phyloP scores from a whole-genome alignment of 257 asterid genomes.

The Parsonsia alboflavescens region DNA sequence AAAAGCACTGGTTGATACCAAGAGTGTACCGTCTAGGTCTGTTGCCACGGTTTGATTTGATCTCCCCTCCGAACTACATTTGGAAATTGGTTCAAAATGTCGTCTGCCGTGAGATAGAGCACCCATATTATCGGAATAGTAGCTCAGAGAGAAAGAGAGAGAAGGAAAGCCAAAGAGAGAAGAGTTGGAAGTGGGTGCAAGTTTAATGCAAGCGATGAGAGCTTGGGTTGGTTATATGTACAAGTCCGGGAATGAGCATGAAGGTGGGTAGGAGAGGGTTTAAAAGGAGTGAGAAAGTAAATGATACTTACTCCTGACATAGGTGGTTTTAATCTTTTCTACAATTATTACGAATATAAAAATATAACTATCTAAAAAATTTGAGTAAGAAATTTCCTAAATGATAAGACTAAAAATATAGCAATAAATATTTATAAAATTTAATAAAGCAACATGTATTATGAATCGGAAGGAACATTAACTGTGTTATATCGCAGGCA shows the following conservation, averaged over 20 bases:
- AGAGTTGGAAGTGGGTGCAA: neutral
- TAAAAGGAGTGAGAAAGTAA: constrained; percentile 43
- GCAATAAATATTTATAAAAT: too few species aligned
- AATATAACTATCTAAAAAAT: too few species aligned
- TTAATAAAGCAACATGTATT: too few species aligned
- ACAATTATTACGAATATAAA: too few species aligned
- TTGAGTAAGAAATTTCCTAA: too few species aligned
- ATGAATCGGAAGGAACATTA: too few species aligned
- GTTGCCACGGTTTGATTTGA: constrained; percentile 67
- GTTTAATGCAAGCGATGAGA: neutral
- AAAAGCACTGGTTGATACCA: constrained; percentile 52
- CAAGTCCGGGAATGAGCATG: neutral
- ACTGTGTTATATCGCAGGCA: too few species aligned
- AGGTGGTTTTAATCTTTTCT: too few species aligned
- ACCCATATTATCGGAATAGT: constrained; percentile 32
- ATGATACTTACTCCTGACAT: too few species aligned
- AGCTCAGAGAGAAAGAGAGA: neutral
- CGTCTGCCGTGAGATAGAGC: constrained; percentile 19
- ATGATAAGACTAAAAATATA: too few species aligned
- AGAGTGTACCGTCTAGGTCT: constrained; percentile 79
- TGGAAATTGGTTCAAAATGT: constrained; percentile 47
- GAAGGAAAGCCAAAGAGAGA: neutral
- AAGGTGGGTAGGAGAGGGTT: constrained; percentile 33
- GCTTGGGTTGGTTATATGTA: neutral
- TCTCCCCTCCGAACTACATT: constrained; percentile 47